phyloP scores from a whole-genome alignment of 805 yeast genomes.

The Wickerhamiella vanderwaltii region DNA sequence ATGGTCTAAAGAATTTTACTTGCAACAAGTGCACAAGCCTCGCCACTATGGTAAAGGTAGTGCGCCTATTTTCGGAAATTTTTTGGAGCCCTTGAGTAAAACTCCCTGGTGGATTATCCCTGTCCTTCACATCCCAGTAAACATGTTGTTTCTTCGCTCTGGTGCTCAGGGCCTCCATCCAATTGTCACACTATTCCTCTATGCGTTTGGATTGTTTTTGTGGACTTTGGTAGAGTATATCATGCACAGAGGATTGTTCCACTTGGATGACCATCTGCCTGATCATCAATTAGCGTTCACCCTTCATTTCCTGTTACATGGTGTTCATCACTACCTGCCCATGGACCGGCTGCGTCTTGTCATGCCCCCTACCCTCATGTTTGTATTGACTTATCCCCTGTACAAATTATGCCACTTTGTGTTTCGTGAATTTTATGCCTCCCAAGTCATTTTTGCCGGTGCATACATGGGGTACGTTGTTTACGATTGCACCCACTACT shows the following conservation, averaged over 20 bases:
- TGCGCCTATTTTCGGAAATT: slow-evolving; percentile 90
- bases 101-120: slow-evolving; percentile 97
- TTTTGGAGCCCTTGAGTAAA: slow-evolving; percentile 77
- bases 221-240: slow-evolving; percentile 90
- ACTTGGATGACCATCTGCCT: slow-evolving; percentile 78
- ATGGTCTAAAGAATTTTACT: slow-evolving; percentile 77
- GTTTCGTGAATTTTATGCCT: slow-evolving; percentile 63
- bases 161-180: slow-evolving; percentile 42
- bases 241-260: slow-evolving; percentile 86
- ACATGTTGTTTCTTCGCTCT: slow-evolving; percentile 45
- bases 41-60: slow-evolving; percentile 96
- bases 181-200: slow-evolving; percentile 41
- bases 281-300: slow-evolving; percentile 63
- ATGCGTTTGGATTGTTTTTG: slow-evolving; percentile 68
- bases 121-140: slow-evolving; percentile 71
- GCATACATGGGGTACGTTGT: slow-evolving; percentile 86
- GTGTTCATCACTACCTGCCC: slow-evolving; percentile 93
- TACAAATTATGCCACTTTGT: slow-evolving; percentile 62
- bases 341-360: slow-evolving; percentile 91
- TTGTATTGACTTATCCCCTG: slow-evolving; percentile 64
- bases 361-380: slow-evolving; percentile 86
- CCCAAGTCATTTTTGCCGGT: slow-evolving; percentile 90
- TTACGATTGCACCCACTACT: slow-evolving; percentile 91
- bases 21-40: slow-evolving; percentile 95
- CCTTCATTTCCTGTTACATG: slow-evolving; percentile 82